Evolutionary conservation across 352 stramenopile genomes (phyloP).

Genomic region (Plasmopara halstedii): DNA sequence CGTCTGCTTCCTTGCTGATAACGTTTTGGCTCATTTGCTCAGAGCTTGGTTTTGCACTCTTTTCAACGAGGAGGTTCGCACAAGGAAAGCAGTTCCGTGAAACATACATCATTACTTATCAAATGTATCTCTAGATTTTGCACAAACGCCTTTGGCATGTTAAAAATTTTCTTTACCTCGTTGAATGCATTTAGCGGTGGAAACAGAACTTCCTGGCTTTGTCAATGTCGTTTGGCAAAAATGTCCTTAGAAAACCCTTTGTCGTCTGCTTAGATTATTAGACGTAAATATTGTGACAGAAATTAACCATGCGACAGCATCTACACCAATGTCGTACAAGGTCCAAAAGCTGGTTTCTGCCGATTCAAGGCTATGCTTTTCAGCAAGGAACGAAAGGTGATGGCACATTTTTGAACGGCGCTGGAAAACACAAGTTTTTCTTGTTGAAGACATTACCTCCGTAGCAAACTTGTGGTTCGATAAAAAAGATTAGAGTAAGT

Average conservation of each 20-base stretch:
- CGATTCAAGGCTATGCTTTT: conserved; percentile 49
- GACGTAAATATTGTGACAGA: conserved; percentile 43
- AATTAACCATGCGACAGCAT: too few relatives aligned
- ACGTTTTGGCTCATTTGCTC: too few relatives aligned
- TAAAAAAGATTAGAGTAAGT: conserved; percentile 58
- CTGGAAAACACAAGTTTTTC: conserved; percentile 61
- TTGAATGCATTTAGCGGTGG: too few relatives aligned
- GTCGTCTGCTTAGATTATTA: conserved; percentile 37
- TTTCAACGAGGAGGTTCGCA: too few relatives aligned
- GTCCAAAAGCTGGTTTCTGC: conserved; percentile 41
- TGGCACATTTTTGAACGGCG: conserved; percentile 49
- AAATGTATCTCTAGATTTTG: too few relatives aligned
- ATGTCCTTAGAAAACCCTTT: conserved; percentile 13
- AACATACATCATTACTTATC: too few relatives aligned
- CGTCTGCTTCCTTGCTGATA: too few relatives aligned
- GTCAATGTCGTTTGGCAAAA: conserved; percentile 4
- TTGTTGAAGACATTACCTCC: conserved; percentile 53
- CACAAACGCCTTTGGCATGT: too few relatives aligned
- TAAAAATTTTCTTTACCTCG: too few relatives aligned
- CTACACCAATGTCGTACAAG: conserved; percentile 47
- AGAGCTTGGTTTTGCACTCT: too few relatives aligned
- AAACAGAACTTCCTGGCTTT: too few relatives aligned
- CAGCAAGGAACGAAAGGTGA: conserved; percentile 67
- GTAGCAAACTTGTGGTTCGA: conserved; percentile 40
- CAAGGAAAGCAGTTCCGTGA: too few relatives aligned